phyloP scores from a whole-genome alignment of 257 asterid genomes.

The Solanum ahanhuiri region DNA sequence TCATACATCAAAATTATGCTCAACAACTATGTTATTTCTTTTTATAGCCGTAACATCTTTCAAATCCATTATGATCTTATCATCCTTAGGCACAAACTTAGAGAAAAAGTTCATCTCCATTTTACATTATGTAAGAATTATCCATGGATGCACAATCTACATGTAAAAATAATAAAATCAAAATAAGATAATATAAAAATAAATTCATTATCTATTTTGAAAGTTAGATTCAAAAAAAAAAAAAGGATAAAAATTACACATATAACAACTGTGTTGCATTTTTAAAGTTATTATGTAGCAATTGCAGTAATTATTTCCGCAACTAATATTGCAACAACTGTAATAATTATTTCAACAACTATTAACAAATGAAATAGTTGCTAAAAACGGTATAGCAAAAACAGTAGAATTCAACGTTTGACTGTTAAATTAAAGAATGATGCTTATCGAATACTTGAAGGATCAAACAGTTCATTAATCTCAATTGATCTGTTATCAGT shows the following conservation, averaged over 20 bases:
- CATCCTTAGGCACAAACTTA: neutral
- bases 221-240: too few relatives aligned
- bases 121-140: neutral
- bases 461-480: neutral
- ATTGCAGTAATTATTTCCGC: neutral
- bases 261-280: neutral
- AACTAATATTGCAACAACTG: too few relatives aligned
- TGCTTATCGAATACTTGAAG: neutral
- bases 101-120: neutral
- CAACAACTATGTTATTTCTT: neutral
- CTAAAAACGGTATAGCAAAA: too few relatives aligned
- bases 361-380: too few relatives aligned
- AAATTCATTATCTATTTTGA: neutral
- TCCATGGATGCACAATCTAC: neutral
- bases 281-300: neutral
- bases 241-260: too few relatives aligned
- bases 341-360: too few relatives aligned
- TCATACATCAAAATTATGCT: neutral
- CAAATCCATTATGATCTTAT: neutral
- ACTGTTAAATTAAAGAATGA: neutral
- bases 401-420: neutral
- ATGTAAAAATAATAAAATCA: too few relatives aligned
- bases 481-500: neutral
- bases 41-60: neutral
- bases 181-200: too few relatives aligned